Base-by-base conservation (phyloP, 1,139 yeast genomes). In the Saccharomyces pastorianus region DNA sequence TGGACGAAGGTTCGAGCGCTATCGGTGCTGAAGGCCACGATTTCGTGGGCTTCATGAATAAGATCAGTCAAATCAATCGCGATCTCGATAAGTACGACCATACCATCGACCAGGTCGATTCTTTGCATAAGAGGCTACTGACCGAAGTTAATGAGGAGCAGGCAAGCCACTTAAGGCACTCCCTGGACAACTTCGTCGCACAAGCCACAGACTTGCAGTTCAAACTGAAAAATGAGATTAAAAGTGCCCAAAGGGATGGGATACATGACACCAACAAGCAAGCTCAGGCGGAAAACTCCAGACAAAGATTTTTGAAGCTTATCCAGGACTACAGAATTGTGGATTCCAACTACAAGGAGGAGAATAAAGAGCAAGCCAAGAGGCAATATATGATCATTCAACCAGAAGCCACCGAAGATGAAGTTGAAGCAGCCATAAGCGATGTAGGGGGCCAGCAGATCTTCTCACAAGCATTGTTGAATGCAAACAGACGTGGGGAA, bases 401-500 rank as follows among this genome's bases (percentile, higher is more conserved):
- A 65, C 99, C 98, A 9, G 91, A 88, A 59, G 97, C 98, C 29
- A 80, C 95, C 25, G 88, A 87, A 31, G 88, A 80, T 50, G 96
- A 91, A 72, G 83, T 88, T 56, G 82, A 80, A 63, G 87, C 83
- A 56, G 97, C 95, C 48, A 83, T 88, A 55, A 95, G 86, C 64
- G 93, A 88, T 66, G 84, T 84, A 53, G 87, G 87, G 63, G 86
- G 90, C 54, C 89, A 87, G 69, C 98, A 91, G 73, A 87, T 90
- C 66, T 93, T 93, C 75, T 91, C 95, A 59, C 96, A 90, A 73
- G 97, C 97, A 14, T 78, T 93, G 62, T 77, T 89, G 79, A 89
- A 86, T 74, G 86, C 96, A 55, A 88, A 89, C 72, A 85, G 97
- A 74, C 84, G 96, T 67, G 99, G 99, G 63, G 96, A 93, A 73